These are phyloP conservation scores for Mycosphaerella sp. DNA, from an alignment of 2,329 filamentous ascomycete species.

Conservation along the genomic window DNA sequence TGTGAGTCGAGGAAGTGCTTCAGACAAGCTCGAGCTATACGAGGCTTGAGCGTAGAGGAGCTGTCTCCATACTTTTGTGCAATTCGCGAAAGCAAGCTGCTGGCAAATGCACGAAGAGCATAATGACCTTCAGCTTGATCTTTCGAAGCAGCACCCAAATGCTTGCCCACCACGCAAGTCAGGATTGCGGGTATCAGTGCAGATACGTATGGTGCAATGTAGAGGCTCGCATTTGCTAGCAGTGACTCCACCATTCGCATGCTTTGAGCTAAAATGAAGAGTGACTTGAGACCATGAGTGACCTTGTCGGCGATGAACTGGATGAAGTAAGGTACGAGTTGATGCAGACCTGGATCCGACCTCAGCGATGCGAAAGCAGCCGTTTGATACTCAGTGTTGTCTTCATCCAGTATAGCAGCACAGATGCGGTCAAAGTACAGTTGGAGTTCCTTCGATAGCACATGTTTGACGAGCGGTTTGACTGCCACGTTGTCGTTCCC, in stretches of 20 bases:
- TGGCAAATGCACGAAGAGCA: slow-evolving; percentile 74
- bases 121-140: slow-evolving; percentile 59
- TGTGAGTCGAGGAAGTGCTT: slow-evolving; percentile 86
- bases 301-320: slow-evolving; percentile 95
- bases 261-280: slow-evolving; percentile 83
- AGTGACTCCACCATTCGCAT: slow-evolving; percentile 84
- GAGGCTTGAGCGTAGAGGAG: slow-evolving; percentile 75
- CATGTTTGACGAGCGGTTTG: slow-evolving; percentile 90
- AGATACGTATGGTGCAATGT: slow-evolving; percentile 62
- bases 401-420: slow-evolving; percentile 78
- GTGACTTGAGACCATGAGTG: slow-evolving; percentile 84
- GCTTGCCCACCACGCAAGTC: slow-evolving; percentile 81
- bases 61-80: slow-evolving; percentile 73
- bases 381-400: slow-evolving; percentile 76
- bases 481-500: slow-evolving; percentile 78
- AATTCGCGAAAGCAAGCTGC: slow-evolving; percentile 72
- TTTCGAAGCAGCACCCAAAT: slow-evolving; percentile 55
- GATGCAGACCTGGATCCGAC: slow-evolving; percentile 87
- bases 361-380: slow-evolving; percentile 80
- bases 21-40: slow-evolving; percentile 85
- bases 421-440: slow-evolving; percentile 97
- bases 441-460: slow-evolving; percentile 90
- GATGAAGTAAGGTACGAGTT: slow-evolving; percentile 92
- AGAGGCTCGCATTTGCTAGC: slow-evolving; percentile 75
- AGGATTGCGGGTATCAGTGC: slow-evolving; percentile 78